Evolutionary conservation across 2,329 filamentous ascomycete genomes (phyloP).

Genomic region (Fusarium graminum): DNA sequence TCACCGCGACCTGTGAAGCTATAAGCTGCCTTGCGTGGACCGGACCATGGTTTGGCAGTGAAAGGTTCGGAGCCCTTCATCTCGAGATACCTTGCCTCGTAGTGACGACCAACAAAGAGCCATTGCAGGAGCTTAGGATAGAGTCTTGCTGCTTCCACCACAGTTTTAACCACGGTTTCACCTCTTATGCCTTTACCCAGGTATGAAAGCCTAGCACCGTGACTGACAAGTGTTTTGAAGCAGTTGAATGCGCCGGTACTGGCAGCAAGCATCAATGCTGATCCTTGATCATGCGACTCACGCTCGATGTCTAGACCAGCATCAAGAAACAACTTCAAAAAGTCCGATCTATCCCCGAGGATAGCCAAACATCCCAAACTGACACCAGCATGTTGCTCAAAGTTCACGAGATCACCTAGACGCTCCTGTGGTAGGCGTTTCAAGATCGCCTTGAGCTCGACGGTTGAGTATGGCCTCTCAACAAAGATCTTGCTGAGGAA

Average conservation of each 20-base stretch:
- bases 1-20: conserved; percentile 2
- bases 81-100: conserved; percentile 27
- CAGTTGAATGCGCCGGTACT: conserved; percentile 21
- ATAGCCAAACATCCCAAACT: conserved; percentile 25
- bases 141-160: conserved; percentile 21
- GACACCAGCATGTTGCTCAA: neutral
- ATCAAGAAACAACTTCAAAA: conserved; percentile 29
- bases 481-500: conserved; percentile 14
- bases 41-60: conserved; percentile 32
- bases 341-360: neutral
- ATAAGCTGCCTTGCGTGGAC: conserved; percentile 29
- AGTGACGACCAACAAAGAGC: conserved; percentile 37
- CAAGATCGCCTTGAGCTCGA: conserved; percentile 25
- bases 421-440: conserved; percentile 34
- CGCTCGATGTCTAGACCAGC: conserved; percentile 37
- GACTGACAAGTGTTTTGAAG: conserved; percentile 40
- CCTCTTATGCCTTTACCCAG: conserved; percentile 22
- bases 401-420: conserved; percentile 31
- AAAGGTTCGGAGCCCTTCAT: conserved; percentile 5
- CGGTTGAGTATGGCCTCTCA: neutral
- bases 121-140: conserved; percentile 38
- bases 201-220: conserved; percentile 39
- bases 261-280: conserved; percentile 43
- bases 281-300: conserved; percentile 31
- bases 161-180: conserved; percentile 21